Conservation (phyloP, 345 rosid genomes). For the Eutrema yunnanense region DNA sequence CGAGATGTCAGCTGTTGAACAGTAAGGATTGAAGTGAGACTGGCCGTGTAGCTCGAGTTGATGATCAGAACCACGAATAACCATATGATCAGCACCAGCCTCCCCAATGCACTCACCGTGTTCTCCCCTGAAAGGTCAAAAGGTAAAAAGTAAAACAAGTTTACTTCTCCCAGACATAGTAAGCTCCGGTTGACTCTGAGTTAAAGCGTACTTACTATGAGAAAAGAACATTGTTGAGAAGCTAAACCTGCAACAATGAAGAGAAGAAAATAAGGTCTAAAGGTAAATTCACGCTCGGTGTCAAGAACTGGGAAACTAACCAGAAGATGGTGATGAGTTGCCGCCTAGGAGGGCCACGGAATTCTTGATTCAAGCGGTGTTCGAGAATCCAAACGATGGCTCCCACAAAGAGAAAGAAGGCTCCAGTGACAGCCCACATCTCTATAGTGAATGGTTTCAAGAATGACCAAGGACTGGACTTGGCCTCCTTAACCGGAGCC, state of each 20-base stretch:
- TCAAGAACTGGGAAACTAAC: conserved; percentile 39
- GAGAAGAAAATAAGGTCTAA: not conserved
- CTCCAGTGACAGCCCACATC: conserved; percentile 94
- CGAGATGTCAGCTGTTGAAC: conserved; percentile 81
- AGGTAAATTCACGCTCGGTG: conserved; percentile 1
- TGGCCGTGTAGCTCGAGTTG: conserved; percentile 98
- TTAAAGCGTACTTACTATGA: conserved; percentile 54
- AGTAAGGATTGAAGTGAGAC: conserved; percentile 90
- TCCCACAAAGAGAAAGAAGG: conserved; percentile 82
- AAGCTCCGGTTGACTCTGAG: not conserved
- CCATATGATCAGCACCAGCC: conserved; percentile 87
- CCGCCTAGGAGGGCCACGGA: conserved; percentile 84
- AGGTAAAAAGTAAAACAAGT: not conserved
- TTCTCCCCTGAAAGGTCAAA: conserved; percentile 62
- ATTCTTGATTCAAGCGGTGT: conserved; percentile 77
- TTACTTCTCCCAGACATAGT: not conserved
- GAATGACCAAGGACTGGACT: conserved; percentile 92
- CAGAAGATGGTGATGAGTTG: conserved; percentile 85
- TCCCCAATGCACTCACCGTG: conserved; percentile 77
- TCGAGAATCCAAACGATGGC: conserved; percentile 97
- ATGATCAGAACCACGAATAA: conserved; percentile 87
- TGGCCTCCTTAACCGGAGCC: conserved; percentile 60
- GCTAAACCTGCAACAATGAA: conserved; percentile 74
- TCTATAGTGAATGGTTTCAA: conserved; percentile 81
- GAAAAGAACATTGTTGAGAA: conserved; percentile 99